A percentile compares a stretch with the other conserved stretches of the same genome.
These are phyloP conservation scores for Stagonosporopsis cucurbitacearum DNA, from an alignment of 2,329 filamentous ascomycete genomes.

Conservation along the genomic window DNA sequence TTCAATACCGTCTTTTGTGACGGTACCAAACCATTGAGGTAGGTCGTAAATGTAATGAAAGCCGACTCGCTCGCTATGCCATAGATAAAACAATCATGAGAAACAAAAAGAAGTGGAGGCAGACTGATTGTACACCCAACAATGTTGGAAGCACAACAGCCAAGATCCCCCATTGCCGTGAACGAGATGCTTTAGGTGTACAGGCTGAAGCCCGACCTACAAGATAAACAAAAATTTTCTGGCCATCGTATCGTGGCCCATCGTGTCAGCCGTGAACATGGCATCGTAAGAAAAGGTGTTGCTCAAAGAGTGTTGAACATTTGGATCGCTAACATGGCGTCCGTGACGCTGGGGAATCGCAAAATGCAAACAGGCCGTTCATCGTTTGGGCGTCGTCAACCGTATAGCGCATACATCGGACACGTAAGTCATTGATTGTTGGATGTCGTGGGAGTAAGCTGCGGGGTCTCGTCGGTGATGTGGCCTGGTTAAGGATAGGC, in stretches of 20 bases:
- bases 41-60: slow-evolving; percentile 22
- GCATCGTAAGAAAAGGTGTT: slow-evolving; percentile 34
- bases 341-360: slow-evolving; percentile 49
- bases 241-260: slow-evolving; percentile 37
- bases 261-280: slow-evolving; percentile 36
- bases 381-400: slow-evolving; percentile 46
- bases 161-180: slow-evolving; percentile 12
- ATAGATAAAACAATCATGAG: slow-evolving; percentile 46
- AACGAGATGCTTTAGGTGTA: slow-evolving; percentile 16
- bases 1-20: slow-evolving; percentile 8
- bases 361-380: slow-evolving; percentile 39
- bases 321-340: slow-evolving; percentile 47
- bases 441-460: slow-evolving; percentile 37
- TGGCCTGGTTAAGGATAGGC: slow-evolving; percentile 27
- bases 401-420: slow-evolving; percentile 42
- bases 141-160: slow-evolving; percentile 10
- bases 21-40: slow-evolving; percentile 16
- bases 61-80: slow-evolving; percentile 46
- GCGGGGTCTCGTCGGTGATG: slow-evolving; percentile 37
- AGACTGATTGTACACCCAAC: slow-evolving; percentile 19
- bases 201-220: slow-evolving; percentile 10
- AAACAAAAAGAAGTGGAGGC: slow-evolving; percentile 26
- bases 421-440: slow-evolving; percentile 43
- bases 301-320: slow-evolving; percentile 38
- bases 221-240: slow-evolving; percentile 15